Base-by-base conservation (phyloP, 495 filamentous ascomycete genomes). In the Sordaria brevicollis region DNA sequence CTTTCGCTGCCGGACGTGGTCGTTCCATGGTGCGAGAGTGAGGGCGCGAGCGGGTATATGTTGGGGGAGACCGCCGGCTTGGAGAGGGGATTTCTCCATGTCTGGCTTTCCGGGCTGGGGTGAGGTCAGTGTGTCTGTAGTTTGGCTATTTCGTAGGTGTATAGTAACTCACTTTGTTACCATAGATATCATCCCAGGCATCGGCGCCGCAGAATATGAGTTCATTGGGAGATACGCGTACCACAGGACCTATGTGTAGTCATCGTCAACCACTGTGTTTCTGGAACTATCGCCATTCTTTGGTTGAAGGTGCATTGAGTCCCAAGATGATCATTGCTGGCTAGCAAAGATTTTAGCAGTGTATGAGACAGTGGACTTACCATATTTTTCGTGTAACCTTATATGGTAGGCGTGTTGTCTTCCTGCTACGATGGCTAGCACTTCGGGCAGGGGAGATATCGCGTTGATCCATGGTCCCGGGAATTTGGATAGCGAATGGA, bases 101-200 rank as follows among this genome's bases (percentile, higher is more conserved):
- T 78, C 79, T 29, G 77, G 74, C 67, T 77, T 75, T 69, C 73
- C 69, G 68, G 66, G 70, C 70, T 71, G 33, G n/a, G 5, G 34
- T 72, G 3, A 80, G 80, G 68, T 85, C 81, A 13, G 78, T 9
- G 77, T 34, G 62, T 70, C 71, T 83, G 85, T 70, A 83, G 82
- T 65, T 77, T 69, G 0, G 77, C 76, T 77, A 84, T 83, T n/a
- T 68, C 66, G 9, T 31, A 10, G 29, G 9, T 75, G 71, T 21
- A 81, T 79, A 77, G 67, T 6, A 7, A 57, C 69, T 34, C 69
- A 75, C 73, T 15, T 68, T 67, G 74, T 77, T 74, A 17, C 82
- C 81, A 69, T 88, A 87, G 68, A 87, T 86, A 5, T 77, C 75
- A 65, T 86, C 83, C 39, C 86, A 77, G 1, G 83, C 85, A 11